These are phyloP conservation scores for Ophiostoma perfectum DNA, from an alignment of 2,329 filamentous ascomycete species.

Conservation along the genomic window DNA sequence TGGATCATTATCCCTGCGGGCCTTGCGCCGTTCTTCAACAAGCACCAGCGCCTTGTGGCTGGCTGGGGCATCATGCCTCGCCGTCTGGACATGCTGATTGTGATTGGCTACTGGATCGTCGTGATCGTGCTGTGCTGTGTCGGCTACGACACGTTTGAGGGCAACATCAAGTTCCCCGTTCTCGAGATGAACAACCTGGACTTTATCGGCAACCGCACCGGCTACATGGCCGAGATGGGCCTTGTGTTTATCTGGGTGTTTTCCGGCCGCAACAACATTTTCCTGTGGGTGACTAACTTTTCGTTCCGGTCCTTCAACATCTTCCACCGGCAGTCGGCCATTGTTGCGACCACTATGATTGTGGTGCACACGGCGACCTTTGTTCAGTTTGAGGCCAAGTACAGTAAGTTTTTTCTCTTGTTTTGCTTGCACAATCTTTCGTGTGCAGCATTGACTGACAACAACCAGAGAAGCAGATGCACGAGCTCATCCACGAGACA, in stretches of 20 bases:
- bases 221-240: conserved; percentile 24
- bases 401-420: neutral
- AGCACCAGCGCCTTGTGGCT: conserved; percentile 10
- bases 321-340: conserved; percentile 62
- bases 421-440: no score
- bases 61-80: conserved; percentile 10
- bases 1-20: conserved; percentile 13
- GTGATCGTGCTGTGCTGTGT: conserved; percentile 19
- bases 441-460: neutral
- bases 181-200: conserved; percentile 11
- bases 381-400: conserved; percentile 31
- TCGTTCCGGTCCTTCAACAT: conserved; percentile 60
- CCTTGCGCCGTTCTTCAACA: conserved; percentile 1
- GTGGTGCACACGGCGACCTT: conserved; percentile 59
- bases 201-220: conserved; percentile 27
- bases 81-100: conserved; percentile 5
- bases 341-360: conserved; percentile 56
- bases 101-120: conserved; percentile 24
- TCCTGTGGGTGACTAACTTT: conserved; percentile 64
- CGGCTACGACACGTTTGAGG: conserved; percentile 15
- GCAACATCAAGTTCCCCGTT: conserved; percentile 9
- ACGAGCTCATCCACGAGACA: conserved; percentile 7
- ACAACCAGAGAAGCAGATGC: conserved; percentile 7
- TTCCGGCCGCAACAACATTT: conserved; percentile 59
- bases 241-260: conserved; percentile 42